Conservation (phyloP, 2,329 filamentous ascomycete genomes). For the Colletotrichum abscissum region DNA sequence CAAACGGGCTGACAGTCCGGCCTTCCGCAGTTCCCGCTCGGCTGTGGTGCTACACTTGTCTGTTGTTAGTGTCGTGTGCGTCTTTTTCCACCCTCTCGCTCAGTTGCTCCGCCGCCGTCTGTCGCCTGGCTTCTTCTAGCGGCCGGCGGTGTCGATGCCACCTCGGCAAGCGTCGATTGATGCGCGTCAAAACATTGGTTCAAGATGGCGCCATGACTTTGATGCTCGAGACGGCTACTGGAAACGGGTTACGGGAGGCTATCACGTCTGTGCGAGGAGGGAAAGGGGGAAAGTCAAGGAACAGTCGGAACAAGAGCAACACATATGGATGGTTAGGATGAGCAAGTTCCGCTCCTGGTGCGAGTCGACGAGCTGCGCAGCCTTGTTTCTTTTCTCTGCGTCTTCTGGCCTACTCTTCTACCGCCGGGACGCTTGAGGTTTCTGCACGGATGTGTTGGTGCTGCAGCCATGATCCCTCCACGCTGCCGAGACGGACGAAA, state of each 20-base stretch:
- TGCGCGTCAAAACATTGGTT: constrained; percentile 16
- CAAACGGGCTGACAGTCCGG: constrained; percentile 13
- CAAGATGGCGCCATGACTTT: constrained; percentile 27
- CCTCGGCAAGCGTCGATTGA: constrained; percentile 5
- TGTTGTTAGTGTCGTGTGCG: background rate
- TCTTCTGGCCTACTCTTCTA: constrained; percentile 14
- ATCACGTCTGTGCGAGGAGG: constrained; percentile 5
- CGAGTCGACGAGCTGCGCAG: constrained; percentile 18
- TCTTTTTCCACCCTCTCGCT: background rate
- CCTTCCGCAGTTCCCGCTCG: constrained; percentile 22
- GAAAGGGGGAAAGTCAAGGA: background rate
- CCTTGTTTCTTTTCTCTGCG: constrained; percentile 22
- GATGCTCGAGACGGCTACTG: constrained; percentile 26
- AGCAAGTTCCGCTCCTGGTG: constrained; percentile 27
- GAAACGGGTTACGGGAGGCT: constrained; percentile 9
- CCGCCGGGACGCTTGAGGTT: background rate
- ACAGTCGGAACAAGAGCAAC: background rate
- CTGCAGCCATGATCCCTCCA: constrained; percentile 56
- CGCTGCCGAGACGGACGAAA: constrained; percentile 45
- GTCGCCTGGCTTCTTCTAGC: background rate
- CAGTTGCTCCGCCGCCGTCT: background rate
- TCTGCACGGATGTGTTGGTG: constrained; percentile 57
- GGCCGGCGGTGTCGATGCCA: background rate
- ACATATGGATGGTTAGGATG: constrained; percentile 8
- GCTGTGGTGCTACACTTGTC: background rate